Conservation (phyloP, 164 flowering plant species). For the Vitis rotundifolia region DNA sequence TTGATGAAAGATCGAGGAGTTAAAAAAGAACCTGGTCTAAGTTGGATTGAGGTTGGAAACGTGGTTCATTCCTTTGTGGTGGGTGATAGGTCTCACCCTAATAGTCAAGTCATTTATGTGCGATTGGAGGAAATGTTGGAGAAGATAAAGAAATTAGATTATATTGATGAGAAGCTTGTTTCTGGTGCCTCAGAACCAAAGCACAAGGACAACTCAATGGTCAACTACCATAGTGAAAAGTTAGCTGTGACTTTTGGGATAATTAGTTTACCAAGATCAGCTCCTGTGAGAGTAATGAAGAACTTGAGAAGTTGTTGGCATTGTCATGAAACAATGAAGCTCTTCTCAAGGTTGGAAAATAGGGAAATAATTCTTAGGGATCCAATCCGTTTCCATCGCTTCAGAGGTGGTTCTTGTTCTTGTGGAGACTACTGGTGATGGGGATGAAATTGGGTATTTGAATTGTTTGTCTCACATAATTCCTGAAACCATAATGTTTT, state of each 20-base stretch:
- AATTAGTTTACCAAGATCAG: slow-evolving; percentile 35
- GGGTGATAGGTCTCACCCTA: slow-evolving; percentile 43
- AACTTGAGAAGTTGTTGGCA: slow-evolving; percentile 57
- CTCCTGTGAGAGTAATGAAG: slow-evolving; percentile 60
- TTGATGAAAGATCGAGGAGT: slow-evolving; percentile 48
- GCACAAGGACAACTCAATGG: slow-evolving; percentile 12
- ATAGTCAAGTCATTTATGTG: slow-evolving; percentile 28
- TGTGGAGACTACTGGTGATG: slow-evolving; percentile 52
- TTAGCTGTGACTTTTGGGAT: slow-evolving; percentile 54
- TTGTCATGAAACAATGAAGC: slow-evolving; percentile 52
- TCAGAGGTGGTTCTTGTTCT: slow-evolving; percentile 52
- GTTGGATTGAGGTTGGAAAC: slow-evolving; percentile 57
- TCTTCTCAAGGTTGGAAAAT: slow-evolving; percentile 35
- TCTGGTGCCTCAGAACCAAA: slow-evolving; percentile 12
- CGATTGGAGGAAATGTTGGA: slow-evolving; percentile 41
- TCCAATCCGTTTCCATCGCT: slow-evolving; percentile 49
- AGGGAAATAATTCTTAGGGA: slow-evolving; percentile 54
- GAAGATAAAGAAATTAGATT: slow-evolving; percentile 32
- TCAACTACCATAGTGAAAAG: slow-evolving; percentile 52
- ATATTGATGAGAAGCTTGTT: slow-evolving; percentile 9
- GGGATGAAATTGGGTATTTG: too few species aligned
- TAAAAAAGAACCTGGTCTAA: slow-evolving; percentile 66
- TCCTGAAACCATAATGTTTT: too few species aligned
- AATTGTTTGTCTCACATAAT: too few species aligned
- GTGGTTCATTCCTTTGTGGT: slow-evolving; percentile 50